These are phyloP conservation scores for Crotalaria pallida DNA, from an alignment of 306 rosid species.

Conservation along the genomic window DNA sequence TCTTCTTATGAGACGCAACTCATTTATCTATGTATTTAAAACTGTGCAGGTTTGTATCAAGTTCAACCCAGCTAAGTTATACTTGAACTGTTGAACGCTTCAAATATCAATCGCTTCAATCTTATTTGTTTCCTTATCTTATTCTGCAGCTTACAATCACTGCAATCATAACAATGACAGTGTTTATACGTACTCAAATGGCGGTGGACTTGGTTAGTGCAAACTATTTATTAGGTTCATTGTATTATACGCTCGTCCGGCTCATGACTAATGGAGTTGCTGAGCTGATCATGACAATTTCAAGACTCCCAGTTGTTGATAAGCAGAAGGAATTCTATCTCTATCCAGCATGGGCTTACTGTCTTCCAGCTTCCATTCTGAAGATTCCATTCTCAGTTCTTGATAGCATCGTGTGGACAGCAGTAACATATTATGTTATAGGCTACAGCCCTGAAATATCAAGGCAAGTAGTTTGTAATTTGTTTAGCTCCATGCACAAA, in stretches of 20 bases:
- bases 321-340: slow-evolving; percentile 55
- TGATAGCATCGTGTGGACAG: slow-evolving; percentile 52
- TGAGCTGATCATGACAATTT: slow-evolving; percentile 61
- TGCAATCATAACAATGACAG: slow-evolving; percentile 71
- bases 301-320: slow-evolving; percentile 55
- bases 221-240: slow-evolving; percentile 61
- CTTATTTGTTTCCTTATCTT: slow-evolving; percentile 6
- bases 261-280: slow-evolving; percentile 79
- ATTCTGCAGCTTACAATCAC: slow-evolving; percentile 54
- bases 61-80: neutral
- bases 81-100: neutral
- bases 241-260: slow-evolving; percentile 60
- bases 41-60: slow-evolving; percentile 50
- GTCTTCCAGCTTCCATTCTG: slow-evolving; percentile 47
- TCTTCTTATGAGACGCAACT: slow-evolving; percentile 73
- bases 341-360: slow-evolving; percentile 61
- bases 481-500: neutral
- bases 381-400: slow-evolving; percentile 55
- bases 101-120: neutral
- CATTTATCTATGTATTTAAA: slow-evolving; percentile 65
- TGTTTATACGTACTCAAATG: slow-evolving; percentile 54
- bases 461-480: slow-evolving; percentile 32
- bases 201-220: slow-evolving; percentile 42
- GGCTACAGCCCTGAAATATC: slow-evolving; percentile 57
- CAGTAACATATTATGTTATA: slow-evolving; percentile 52